phyloP scores from a whole-genome alignment of 306 rosid species.

The Quercus agrifolia region DNA sequence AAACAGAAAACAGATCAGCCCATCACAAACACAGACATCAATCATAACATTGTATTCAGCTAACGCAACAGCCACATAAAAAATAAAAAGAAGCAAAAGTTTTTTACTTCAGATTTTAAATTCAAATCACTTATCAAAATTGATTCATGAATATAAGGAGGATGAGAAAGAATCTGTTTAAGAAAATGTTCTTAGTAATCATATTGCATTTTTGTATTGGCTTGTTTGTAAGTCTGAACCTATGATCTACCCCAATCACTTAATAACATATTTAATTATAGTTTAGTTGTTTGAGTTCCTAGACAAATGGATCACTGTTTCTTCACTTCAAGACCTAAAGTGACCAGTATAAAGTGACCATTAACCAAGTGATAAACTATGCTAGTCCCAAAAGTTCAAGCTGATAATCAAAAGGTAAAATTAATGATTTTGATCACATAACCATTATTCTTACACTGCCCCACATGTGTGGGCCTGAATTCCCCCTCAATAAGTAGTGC shows the following conservation, averaged over 20 bases:
- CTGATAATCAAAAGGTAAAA: no score
- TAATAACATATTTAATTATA: not conserved
- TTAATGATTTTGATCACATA: no score
- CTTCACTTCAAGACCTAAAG: no score
- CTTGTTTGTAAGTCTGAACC: not conserved
- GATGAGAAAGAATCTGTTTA: not conserved
- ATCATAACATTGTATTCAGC: constrained; percentile 16
- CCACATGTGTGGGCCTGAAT: no score
- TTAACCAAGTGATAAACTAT: no score
- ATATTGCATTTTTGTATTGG: not conserved
- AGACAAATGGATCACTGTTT: no score
- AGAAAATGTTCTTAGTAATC: not conserved
- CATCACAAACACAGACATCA: constrained; percentile 7
- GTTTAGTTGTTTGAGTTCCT: not conserved
- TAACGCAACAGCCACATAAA: not conserved
- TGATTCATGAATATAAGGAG: not conserved
- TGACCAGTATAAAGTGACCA: no score
- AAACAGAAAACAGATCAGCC: no score
- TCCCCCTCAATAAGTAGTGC: no score
- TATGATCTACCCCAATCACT: not conserved
- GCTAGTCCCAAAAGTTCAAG: no score
- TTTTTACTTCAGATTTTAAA: not conserved
- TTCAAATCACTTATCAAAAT: not conserved
- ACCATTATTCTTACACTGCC: no score
- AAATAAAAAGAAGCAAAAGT: not conserved